Evolutionary conservation across 1,284 basidiomycete genomes (phyloP), one percentile per base, ranked within the genome.

Genomic region (Rhodotorula sp.): DNA sequence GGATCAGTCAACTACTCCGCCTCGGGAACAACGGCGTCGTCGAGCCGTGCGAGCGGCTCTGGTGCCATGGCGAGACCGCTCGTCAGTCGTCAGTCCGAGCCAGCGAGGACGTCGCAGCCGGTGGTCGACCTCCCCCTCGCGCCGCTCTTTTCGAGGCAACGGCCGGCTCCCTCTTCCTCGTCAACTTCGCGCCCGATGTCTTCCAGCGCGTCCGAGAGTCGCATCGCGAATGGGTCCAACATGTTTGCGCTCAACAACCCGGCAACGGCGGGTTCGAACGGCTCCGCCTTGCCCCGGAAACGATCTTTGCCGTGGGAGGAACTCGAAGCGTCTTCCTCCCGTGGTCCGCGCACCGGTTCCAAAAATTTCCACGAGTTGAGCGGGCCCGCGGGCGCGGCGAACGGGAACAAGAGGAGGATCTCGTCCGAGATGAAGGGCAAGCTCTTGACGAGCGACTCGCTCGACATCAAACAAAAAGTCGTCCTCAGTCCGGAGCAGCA

Each of bases 401-500:
- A 43, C 26, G 54, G 54, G 26, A 20, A 61, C 29, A 26, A 31
- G 47, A 3, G 60, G 20, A 20, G 54, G 5, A 12, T 29, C 6
- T 62, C 63, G 5, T n/a, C 15, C 54, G n/a, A 29, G 14, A 46
- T 60, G 47, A 68, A 67, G 63, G 71, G 64, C 10, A 21, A 57
- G n/a, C 59, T 69, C 47, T 34, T 74, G 48, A 77, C 58, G 46
- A 70, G 65, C 58, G 49, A 61, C 56, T 15, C 75, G 21, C 65
- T 82, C 63, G 80, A 79, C 67, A 82, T 83, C 76, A 77, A 79
- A 61, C 80, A 82, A 39, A 82, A 83, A 75, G 80, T 86, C 34
- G 70, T 81, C 14, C 84, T 97, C 69, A 94, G 92, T 79, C 83
- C 86, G 68, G 93, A 97, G 79, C 94, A 97, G 81, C 87, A 85